These are phyloP conservation scores for Porodaedalea pini DNA, from an alignment of 1,284 basidiomycete genomes.

Conservation along the genomic window DNA sequence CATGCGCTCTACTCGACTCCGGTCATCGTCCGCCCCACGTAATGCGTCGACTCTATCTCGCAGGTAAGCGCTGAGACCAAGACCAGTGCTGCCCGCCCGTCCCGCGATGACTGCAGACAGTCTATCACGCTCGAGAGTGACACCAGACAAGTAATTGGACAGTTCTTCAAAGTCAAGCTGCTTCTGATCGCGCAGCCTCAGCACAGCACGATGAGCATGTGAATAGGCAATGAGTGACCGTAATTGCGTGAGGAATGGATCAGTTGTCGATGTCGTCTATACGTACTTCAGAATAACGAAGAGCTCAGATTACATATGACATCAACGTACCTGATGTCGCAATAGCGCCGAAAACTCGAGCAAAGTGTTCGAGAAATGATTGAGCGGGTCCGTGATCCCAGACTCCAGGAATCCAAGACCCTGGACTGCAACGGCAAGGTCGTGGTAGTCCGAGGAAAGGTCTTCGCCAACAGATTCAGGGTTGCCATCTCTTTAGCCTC, in stretches of 20 bases:
- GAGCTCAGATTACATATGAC: neutral
- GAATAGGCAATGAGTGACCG: constrained; percentile 90
- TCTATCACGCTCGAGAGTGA: constrained; percentile 89
- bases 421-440: constrained; percentile 92
- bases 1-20: constrained; percentile 90
- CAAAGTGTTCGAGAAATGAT: constrained; percentile 93
- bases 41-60: constrained; percentile 91
- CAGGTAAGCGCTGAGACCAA: constrained; percentile 88
- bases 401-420: constrained; percentile 96
- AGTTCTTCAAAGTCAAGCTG: constrained; percentile 98
- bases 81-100: constrained; percentile 74
- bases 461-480: constrained; percentile 76
- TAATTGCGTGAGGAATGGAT: constrained; percentile 85
- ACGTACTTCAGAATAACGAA: constrained; percentile 36
- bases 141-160: constrained; percentile 89
- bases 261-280: constrained; percentile 72
- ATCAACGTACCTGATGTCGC: constrained; percentile 67
- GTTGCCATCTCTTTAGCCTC: constrained; percentile 78
- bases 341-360: constrained; percentile 87
- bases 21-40: constrained; percentile 90
- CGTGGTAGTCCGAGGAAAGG: constrained; percentile 94
- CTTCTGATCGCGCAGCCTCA: constrained; percentile 96
- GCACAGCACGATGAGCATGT: constrained; percentile 83
- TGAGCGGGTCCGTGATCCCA: constrained; percentile 94
- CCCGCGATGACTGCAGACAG: constrained; percentile 82